Evolutionary conservation across 768 basidiomycete genomes (phyloP).

Genomic region (Hygrophorus russula): DNA sequence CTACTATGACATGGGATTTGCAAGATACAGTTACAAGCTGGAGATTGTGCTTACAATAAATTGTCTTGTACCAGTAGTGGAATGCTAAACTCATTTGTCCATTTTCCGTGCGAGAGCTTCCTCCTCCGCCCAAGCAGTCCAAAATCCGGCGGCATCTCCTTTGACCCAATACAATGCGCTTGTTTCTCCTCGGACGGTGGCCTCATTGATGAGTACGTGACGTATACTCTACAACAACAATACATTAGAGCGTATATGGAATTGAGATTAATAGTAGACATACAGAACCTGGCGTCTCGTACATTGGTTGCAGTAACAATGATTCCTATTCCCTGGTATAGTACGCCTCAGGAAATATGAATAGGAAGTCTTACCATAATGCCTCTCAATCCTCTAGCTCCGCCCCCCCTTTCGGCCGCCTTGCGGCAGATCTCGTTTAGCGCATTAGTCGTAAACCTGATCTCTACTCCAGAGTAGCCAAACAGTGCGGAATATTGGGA

Average conservation of each 20-base stretch:
- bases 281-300: conserved; percentile 78
- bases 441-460: conserved; percentile 76
- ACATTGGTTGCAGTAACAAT: conserved; percentile 83
- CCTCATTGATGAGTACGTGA: conserved; percentile 72
- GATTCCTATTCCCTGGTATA: conserved; percentile 43
- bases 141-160: conserved; percentile 56
- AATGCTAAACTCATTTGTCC: not conserved
- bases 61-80: too few relatives aligned
- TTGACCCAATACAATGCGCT: conserved; percentile 68
- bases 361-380: conserved; percentile 52
- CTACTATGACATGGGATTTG: too few relatives aligned
- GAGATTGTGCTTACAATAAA: too few relatives aligned
- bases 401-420: conserved; percentile 75
- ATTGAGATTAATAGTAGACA: conserved; percentile 14
- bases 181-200: conserved; percentile 51
- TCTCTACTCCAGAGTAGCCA: conserved; percentile 73
- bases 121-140: conserved; percentile 67
- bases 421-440: conserved; percentile 72
- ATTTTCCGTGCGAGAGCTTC: conserved; percentile 23
- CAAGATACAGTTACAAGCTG: too few relatives aligned
- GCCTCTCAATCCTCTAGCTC: conserved; percentile 81
- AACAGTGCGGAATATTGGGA: conserved; percentile 85
- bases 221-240: conserved; percentile 44
- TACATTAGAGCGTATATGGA: not conserved
- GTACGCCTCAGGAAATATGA: not conserved